Base-by-base conservation (phyloP, 305 asterid genomes). In the Solanum hybrid region DNA sequence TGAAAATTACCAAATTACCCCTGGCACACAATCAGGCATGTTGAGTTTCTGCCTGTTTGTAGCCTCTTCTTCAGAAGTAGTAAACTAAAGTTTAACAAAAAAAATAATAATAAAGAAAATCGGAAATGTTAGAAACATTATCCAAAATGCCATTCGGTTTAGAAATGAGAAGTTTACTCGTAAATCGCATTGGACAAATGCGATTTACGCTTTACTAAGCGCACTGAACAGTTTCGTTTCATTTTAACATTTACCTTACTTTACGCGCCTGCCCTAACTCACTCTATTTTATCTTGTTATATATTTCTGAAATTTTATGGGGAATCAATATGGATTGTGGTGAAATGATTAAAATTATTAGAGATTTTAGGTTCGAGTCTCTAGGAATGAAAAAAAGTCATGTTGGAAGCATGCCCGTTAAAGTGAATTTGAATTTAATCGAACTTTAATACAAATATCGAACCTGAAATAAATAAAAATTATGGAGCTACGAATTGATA, bases 381-480 rank as follows among this genome's bases (percentile, higher is more conserved):
- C 16, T 72, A 3, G 6, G 0, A 72, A 71, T 26, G 8, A 71
- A 1, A 11, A 26, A 66, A 10, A 2, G 0, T 11, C 31, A 71
- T 26, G 4, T 71, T 71, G 14, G 34, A 31, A 32, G 34, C 34
- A 31, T 31, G 34, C 34, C 34, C 34, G 35, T 34, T 34, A 34
- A 34, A 34, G 0, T 4, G 0, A 11, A 71, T 26, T 0, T 6
- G 0, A 27, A 72, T 72, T 26, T 72, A 12, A 0, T 27, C 5
- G 0, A 72, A 72, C 0, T 27, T 69, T 2, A 69, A 69, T 24
- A 2, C 2, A n/a, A 4, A n/a, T 66, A 66, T 66, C 16, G 0
- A 10, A 66, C 0, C 0, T 35, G 36, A 35, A 35, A 35, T 35
- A 35, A 60, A 60, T 2, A 64, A 9, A 22, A 8, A 11, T 26